Conservation (phyloP, 164 flowering plant species). For the Cinnamomum micranthum region DNA sequence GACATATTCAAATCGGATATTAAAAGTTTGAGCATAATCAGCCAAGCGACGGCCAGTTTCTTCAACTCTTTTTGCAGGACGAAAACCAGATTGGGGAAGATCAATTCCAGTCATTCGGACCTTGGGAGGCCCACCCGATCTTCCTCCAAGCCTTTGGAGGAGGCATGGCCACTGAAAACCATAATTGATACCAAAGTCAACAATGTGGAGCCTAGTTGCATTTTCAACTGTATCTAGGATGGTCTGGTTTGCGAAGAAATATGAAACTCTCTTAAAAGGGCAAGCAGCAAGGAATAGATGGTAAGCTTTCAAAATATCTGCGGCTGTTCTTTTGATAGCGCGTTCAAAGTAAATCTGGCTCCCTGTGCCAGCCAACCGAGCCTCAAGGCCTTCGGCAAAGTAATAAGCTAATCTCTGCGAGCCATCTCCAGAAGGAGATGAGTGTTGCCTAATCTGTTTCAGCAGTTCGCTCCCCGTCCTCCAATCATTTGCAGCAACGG, state of each 20-base stretch:
- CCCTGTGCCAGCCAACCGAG: constrained; percentile 85
- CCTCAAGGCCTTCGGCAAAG: constrained; percentile 82
- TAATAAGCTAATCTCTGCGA: constrained; percentile 68
- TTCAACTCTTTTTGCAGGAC: constrained; percentile 75
- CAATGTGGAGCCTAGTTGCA: constrained; percentile 56
- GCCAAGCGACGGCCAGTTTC: constrained; percentile 76
- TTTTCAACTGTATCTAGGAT: constrained; percentile 31
- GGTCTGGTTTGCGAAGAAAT: constrained; percentile 53
- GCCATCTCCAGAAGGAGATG: constrained; percentile 84
- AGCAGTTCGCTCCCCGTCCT: constrained; percentile 60
- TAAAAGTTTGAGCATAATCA: constrained; percentile 56
- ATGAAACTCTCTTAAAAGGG: constrained; percentile 72
- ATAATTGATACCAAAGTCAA: constrained; percentile 82
- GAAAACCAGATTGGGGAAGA: constrained; percentile 80
- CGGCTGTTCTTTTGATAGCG: constrained; percentile 46
- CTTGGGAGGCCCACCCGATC: constrained; percentile 71
- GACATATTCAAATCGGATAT: constrained; percentile 65
- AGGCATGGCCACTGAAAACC: constrained; percentile 95
- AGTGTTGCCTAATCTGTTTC: constrained; percentile 67
- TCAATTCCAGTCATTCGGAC: constrained; percentile 84
- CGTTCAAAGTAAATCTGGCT: constrained; percentile 61
- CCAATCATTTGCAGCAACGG: constrained; percentile 74
- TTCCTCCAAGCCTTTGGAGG: constrained; percentile 48
- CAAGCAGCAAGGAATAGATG: constrained; percentile 56
- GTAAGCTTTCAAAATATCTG: constrained; percentile 72